phyloP scores from a whole-genome alignment of 1,284 basidiomycete genomes.

The Bondarzewia mesenterica region DNA sequence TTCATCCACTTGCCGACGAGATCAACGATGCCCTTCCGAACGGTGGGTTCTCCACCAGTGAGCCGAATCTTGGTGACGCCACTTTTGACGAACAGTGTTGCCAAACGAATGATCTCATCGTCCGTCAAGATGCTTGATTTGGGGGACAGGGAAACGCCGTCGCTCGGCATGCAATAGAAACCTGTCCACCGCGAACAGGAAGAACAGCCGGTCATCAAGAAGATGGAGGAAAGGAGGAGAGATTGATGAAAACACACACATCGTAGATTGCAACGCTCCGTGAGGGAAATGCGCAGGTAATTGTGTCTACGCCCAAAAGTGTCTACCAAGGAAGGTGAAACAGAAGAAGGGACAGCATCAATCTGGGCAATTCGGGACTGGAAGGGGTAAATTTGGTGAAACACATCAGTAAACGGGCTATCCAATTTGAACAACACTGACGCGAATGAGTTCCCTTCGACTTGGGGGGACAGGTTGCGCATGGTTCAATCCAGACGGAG shows the following conservation, averaged over 20 bases:
- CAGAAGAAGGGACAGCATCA: conserved; percentile 38
- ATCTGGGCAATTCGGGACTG: conserved; percentile 34
- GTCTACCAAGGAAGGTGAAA: conserved; percentile 50
- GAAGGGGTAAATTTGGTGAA: too few relatives aligned
- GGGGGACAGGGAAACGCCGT: conserved; percentile 74
- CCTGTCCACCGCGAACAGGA: conserved; percentile 34
- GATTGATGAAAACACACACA: conserved; percentile 40
- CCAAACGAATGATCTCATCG: conserved; percentile 69
- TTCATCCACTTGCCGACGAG: conserved; percentile 49
- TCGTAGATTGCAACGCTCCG: conserved; percentile 82
- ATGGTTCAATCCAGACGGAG: not conserved
- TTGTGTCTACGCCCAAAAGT: conserved; percentile 65
- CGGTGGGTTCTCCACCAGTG: conserved; percentile 85
- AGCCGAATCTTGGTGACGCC: conserved; percentile 84
- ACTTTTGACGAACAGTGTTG: conserved; percentile 70
- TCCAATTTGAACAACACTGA: not conserved
- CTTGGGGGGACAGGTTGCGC: not conserved
- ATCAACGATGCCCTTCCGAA: conserved; percentile 70
- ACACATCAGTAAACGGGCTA: too few relatives aligned
- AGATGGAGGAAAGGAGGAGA: not conserved
- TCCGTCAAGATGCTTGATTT: conserved; percentile 63
- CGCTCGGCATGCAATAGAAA: conserved; percentile 87
- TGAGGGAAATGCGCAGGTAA: conserved; percentile 81
- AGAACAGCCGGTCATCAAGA: conserved; percentile 1
- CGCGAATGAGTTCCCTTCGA: conserved; percentile 5